Base-by-base conservation (phyloP, 2,329 filamentous ascomycete species). In the Apiospora koreana region DNA sequence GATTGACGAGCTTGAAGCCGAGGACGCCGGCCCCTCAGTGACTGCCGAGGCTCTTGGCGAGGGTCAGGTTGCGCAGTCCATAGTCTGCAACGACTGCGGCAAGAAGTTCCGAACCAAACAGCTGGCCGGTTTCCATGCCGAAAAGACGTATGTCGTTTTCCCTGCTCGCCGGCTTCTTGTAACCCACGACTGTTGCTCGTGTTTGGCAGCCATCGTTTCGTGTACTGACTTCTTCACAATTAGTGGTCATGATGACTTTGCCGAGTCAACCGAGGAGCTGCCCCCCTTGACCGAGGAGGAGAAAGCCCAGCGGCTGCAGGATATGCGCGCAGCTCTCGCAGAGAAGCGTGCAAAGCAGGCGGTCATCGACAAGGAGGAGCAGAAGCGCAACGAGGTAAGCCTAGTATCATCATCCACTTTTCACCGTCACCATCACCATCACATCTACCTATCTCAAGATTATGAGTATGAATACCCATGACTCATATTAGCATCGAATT, bases 11-110 rank as follows among this genome's bases (percentile, higher is more conserved):
- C 91, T 98, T 72, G 88, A 93, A 73, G 86, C 85, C 38, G 82
- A 87, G 3, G 86, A 88, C 10, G 86, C 84, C 73, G 84, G 85
- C 25, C 82, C 84, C 38, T 83, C 82, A 25, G 83, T 86, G 14
- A 87, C 90, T 6, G 87, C 89, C n/a, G 87, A 90, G 5, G 87
- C 89, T 21, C 84, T 95, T 2, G 86, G 93, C 76, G 88, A 89
- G 1, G 93, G 92, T 71, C 89, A 92, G 76, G 85, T 89, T 69
- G 93, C 94, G 69, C 89, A 90, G 77, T 97, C 94, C 66, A 89
- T 98, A 69, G 88, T 97, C 67, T 99, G 96, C 87, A 96, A 97
- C 74, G 95, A 98, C 70, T 99, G 96, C 79, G 92, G 93, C 78
- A 98, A 97, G 87, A 92, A 91, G 79, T 97, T 99, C 82, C 88